A percentile compares a stretch with the other conserved stretches of the same genome.
These are phyloP conservation scores for Trametes sp. DNA, from an alignment of 1,284 basidiomycete genomes.

Conservation along the genomic window DNA sequence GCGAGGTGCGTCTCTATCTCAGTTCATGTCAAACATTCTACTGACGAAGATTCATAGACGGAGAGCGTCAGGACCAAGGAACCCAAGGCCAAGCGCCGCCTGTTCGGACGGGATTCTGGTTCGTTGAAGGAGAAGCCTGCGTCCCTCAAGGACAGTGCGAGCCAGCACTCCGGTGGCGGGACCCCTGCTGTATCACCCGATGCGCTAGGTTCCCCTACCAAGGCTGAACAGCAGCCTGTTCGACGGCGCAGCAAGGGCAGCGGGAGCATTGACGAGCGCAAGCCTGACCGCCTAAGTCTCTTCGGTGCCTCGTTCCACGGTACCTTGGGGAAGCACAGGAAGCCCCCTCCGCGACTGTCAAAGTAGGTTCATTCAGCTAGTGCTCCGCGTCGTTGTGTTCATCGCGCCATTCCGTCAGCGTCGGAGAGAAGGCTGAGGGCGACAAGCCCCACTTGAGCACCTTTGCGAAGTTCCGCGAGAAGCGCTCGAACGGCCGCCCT, in stretches of 20 bases:
- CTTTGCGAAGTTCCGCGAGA: constrained; percentile 53
- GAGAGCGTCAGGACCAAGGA: constrained; percentile 53
- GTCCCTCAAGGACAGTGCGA: constrained; percentile 45
- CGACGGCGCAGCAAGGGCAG: constrained; percentile 57
- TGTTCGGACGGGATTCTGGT: constrained; percentile 62
- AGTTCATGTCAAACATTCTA: constrained; percentile 10
- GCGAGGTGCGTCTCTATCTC: constrained; percentile 60
- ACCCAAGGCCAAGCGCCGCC: constrained; percentile 47
- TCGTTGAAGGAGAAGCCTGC: constrained; percentile 40
- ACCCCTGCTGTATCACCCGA: constrained; percentile 28
- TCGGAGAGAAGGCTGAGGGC: constrained; percentile 36
- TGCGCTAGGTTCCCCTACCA: constrained; percentile 36
- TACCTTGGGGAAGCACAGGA: constrained; percentile 71
- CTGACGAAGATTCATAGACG: constrained; percentile 13
- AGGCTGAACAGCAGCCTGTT: constrained; percentile 30
- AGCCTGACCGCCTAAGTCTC: constrained; percentile 74
- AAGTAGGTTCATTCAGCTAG: constrained; percentile 47
- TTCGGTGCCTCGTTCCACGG: constrained; percentile 71
- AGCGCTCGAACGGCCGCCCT: constrained; percentile 48
- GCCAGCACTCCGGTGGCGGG: constrained; percentile 40
- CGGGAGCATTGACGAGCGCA: constrained; percentile 60
- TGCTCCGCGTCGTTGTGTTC: constrained; percentile 8
- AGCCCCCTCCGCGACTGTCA: constrained; percentile 80
- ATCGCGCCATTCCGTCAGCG: constrained; percentile 20
- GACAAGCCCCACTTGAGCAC: constrained; percentile 47